A percentile compares a stretch with the other conserved stretches of the same genome.
Evolutionary conservation across 352 stramenopile species (phyloP).

Genomic region (Globisporangium apiculatum): DNA sequence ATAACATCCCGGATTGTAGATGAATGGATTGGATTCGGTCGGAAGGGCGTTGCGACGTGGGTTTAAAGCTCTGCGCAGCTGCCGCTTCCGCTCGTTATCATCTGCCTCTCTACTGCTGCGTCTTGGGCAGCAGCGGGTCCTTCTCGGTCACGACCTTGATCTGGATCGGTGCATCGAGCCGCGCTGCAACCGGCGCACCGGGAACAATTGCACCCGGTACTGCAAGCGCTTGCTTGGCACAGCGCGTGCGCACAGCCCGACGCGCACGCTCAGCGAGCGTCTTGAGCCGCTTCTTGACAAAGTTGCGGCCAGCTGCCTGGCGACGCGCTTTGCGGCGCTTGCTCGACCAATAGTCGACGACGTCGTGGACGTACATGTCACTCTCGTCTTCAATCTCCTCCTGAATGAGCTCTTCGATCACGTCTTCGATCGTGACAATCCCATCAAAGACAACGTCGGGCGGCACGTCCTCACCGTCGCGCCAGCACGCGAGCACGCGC

Average conservation of each 20-base stretch:
- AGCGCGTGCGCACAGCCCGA: constrained; percentile 28
- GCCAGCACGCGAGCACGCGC: constrained; percentile 48
- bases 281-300: constrained; percentile 52
- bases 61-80: no score
- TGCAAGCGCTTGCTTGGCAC: constrained; percentile 3
- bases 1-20: no score
- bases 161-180: constrained; percentile 23
- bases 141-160: constrained; percentile 28
- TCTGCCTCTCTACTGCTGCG: constrained; percentile 5
- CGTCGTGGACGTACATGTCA: constrained; percentile 56
- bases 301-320: constrained; percentile 22
- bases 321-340: constrained; percentile 28
- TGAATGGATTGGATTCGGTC: no score
- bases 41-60: no score
- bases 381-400: constrained; percentile 90
- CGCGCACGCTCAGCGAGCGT: constrained; percentile 43
- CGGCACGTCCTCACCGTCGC: constrained; percentile 31
- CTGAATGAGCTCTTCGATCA: constrained; percentile 87
- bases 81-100: neutral
- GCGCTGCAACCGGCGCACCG: neutral
- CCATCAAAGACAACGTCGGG: constrained; percentile 58
- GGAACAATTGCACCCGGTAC: neutral
- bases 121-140: constrained; percentile 16
- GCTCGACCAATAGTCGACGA: constrained; percentile 49
- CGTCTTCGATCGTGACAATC: constrained; percentile 89